Evolutionary conservation across 2,329 filamentous ascomycete genomes (phyloP).

Genomic region (Cercospora beticola): DNA sequence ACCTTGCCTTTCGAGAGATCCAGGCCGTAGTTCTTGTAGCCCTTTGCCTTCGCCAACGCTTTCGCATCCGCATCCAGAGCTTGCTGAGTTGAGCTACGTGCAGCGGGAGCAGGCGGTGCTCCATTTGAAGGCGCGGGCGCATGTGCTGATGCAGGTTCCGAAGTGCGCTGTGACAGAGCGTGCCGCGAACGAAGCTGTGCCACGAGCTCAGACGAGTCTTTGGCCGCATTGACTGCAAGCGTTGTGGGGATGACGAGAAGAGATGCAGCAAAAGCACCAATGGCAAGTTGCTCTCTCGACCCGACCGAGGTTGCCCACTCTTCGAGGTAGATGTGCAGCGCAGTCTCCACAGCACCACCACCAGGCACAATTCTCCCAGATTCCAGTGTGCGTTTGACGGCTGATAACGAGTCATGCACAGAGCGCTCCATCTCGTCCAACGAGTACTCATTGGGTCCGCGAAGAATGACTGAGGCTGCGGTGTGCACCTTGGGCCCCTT

Average conservation of each 20-base stretch:
- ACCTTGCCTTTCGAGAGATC: slow-evolving; percentile 88
- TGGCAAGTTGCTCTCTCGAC: slow-evolving; percentile 94
- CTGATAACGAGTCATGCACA: slow-evolving; percentile 92
- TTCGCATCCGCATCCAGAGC: slow-evolving; percentile 68
- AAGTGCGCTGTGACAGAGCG: slow-evolving; percentile 88
- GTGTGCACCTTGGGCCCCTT: slow-evolving; percentile 94
- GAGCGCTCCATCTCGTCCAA: slow-evolving; percentile 99
- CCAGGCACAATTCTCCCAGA: slow-evolving; percentile 95
- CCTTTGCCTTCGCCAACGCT: slow-evolving; percentile 86
- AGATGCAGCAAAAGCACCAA: slow-evolving; percentile 93
- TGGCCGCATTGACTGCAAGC: slow-evolving; percentile 92
- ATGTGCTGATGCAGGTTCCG: slow-evolving; percentile 64
- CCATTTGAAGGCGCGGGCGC: slow-evolving; percentile 24
- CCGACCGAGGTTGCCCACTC: slow-evolving; percentile 96
- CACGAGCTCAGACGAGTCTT: slow-evolving; percentile 91
- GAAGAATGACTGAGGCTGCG: slow-evolving; percentile 92
- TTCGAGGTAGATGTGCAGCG: slow-evolving; percentile 97
- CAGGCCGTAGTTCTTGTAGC: slow-evolving; percentile 97
- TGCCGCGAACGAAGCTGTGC: slow-evolving; percentile 93
- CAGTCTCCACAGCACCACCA: slow-evolving; percentile 96
- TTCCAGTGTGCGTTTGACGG: slow-evolving; percentile 95
- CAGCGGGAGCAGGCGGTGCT: slow-evolving; percentile 26
- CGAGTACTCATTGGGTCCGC: slow-evolving; percentile 92
- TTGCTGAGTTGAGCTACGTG: slow-evolving; percentile 25
- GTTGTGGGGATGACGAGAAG: slow-evolving; percentile 96